Conservation (phyloP, 805 yeast genomes). For the Cyberlindnera bimundalis region DNA sequence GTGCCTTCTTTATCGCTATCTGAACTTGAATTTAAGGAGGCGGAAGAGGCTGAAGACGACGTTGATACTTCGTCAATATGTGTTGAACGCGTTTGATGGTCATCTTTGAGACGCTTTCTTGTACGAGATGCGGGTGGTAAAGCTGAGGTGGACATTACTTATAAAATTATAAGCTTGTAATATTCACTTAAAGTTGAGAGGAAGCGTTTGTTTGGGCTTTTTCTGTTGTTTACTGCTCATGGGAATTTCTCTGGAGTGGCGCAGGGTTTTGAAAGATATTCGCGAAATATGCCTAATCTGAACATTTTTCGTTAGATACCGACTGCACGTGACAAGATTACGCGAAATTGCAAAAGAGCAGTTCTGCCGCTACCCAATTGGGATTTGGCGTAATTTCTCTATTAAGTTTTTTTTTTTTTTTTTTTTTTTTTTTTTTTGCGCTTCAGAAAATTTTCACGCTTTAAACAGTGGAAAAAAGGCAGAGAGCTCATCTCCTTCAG, state of each 20-base stretch:
- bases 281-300: conserved; percentile 9
- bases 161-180: too few relatives aligned
- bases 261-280: background rate
- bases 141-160: conserved; percentile 9
- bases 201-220: background rate
- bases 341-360: conserved; percentile 5
- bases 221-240: background rate
- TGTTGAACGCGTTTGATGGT: conserved; percentile 9
- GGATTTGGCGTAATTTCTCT: background rate
- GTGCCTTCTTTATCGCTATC: conserved; percentile 10
- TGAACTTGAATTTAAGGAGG: conserved; percentile 9
- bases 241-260: conserved; percentile 1
- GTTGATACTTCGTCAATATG: conserved; percentile 11
- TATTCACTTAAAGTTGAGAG: background rate
- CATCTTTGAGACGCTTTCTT: conserved; percentile 13
- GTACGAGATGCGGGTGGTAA: conserved; percentile 15
- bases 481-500: conserved; percentile 10
- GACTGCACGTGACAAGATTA: conserved; percentile 9
- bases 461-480: conserved; percentile 1
- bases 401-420: background rate
- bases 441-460: conserved; percentile 15
- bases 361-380: conserved; percentile 1
- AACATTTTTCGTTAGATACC: background rate
- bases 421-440: conserved; percentile 2
- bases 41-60: conserved; percentile 8